Conservation (phyloP, 2,329 filamentous ascomycete species). For the Claviceps sp. region DNA sequence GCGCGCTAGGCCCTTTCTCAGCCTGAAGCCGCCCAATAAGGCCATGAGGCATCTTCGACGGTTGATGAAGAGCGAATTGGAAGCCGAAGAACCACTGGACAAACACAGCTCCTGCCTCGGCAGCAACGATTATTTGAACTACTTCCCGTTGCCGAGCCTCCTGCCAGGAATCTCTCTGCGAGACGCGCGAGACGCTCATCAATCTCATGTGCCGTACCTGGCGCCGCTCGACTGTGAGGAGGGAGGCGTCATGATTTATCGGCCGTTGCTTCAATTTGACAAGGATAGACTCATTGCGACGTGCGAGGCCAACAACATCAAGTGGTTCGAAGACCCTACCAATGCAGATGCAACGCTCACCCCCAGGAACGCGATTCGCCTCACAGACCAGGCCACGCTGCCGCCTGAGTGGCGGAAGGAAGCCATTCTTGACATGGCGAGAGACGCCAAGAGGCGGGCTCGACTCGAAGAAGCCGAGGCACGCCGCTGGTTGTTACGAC, state of each 20-base stretch:
- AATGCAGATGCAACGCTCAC: conserved; percentile 70
- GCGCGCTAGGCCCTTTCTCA: conserved; percentile 21
- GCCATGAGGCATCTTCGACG: conserved; percentile 18
- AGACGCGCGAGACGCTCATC: background rate
- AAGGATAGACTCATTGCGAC: conserved; percentile 65
- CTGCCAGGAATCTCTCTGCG: conserved; percentile 9
- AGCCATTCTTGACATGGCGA: conserved; percentile 47
- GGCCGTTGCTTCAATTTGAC: conserved; percentile 56
- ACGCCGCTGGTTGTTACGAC: conserved; percentile 36
- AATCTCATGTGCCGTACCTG: conserved; percentile 18
- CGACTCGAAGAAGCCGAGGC: conserved; percentile 37
- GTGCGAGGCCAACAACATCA: conserved; percentile 51
- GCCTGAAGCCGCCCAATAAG: conserved; percentile 18
- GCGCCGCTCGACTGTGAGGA: conserved; percentile 36
- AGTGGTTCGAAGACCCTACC: conserved; percentile 76
- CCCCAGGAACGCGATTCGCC: conserved; percentile 64
- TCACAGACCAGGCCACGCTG: conserved; percentile 45
- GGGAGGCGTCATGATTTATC: conserved; percentile 52
- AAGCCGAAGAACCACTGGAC: conserved; percentile 10
- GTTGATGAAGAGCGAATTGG: conserved; percentile 16
- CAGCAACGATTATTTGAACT: conserved; percentile 12
- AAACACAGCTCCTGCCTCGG: conserved; percentile 7
- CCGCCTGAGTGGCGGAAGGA: conserved; percentile 57
- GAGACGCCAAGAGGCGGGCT: conserved; percentile 32
- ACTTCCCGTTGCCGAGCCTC: conserved; percentile 9